Conservation (phyloP, 495 filamentous ascomycete species). For the Annulohypoxylon maeteangense region DNA sequence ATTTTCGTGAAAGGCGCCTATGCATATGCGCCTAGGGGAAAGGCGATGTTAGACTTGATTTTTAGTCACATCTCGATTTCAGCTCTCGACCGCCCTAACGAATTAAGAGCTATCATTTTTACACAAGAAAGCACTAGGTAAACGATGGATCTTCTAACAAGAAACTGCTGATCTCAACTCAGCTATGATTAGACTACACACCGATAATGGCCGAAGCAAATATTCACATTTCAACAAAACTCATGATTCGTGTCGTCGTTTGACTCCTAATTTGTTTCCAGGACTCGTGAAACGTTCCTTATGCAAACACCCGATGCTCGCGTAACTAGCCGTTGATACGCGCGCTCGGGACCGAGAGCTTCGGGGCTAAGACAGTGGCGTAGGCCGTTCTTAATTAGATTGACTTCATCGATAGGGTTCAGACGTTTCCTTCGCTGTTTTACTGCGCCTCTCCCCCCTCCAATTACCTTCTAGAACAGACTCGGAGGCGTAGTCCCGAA, state of each 20-base stretch:
- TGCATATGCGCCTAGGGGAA: slow-evolving; percentile 23
- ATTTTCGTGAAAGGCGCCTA: slow-evolving; percentile 14
- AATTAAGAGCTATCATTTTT: neutral
- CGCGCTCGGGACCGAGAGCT: slow-evolving; percentile 1
- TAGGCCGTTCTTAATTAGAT: neutral
- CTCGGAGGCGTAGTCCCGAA: neutral
- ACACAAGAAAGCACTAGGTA: neutral
- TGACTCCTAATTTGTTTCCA: slow-evolving; percentile 3
- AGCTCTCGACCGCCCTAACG: neutral
- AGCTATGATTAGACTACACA: neutral
- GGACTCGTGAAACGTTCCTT: slow-evolving; percentile 5
- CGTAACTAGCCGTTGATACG: neutral
- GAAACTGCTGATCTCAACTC: neutral
- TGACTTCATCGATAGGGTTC: neutral
- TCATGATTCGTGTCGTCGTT: neutral
- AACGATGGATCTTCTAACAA: neutral
- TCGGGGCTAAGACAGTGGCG: slow-evolving; percentile 7
- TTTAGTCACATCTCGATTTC: slow-evolving; percentile 5
- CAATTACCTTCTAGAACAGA: neutral
- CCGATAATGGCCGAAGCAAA: slow-evolving; percentile 8
- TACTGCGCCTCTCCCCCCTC: neutral
- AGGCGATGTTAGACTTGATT: slow-evolving; percentile 20
- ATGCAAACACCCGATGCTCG: slow-evolving; percentile 10
- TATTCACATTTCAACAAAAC: neutral
- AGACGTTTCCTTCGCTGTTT: neutral